These are phyloP conservation scores for Ceratobasidium papillatum DNA, from an alignment of 1,284 basidiomycete species.

Conservation along the genomic window DNA sequence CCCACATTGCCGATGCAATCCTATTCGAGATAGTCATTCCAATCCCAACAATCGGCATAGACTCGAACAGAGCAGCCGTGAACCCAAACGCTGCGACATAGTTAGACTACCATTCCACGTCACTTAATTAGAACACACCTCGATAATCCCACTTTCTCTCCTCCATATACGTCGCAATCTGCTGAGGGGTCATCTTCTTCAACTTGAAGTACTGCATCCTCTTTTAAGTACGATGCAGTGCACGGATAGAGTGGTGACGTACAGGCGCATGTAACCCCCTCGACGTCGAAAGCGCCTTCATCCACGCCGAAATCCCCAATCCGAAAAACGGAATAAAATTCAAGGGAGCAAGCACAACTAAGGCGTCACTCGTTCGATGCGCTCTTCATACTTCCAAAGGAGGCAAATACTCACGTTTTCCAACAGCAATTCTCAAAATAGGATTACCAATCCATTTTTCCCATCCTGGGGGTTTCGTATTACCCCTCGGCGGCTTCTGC, in stretches of 20 bases:
- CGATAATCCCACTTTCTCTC: constrained; percentile 89
- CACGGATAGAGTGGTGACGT: constrained; percentile 45
- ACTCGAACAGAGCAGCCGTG: constrained; percentile 77
- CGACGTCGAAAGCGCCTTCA: constrained; percentile 75
- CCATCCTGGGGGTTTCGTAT: constrained; percentile 51
- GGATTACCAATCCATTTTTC: constrained; percentile 59
- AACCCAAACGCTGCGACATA: constrained; percentile 76
- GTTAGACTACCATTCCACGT: neutral
- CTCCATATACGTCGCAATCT: constrained; percentile 79
- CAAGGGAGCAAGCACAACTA: constrained; percentile 76
- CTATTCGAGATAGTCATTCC: constrained; percentile 85
- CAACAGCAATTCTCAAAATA: constrained; percentile 62
- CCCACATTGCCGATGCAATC: constrained; percentile 92
- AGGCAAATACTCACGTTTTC: constrained; percentile 55
- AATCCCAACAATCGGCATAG: constrained; percentile 78
- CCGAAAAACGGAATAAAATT: constrained; percentile 75
- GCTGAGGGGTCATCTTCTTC: constrained; percentile 77
- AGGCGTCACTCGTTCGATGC: neutral
- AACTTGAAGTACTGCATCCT: constrained; percentile 73
- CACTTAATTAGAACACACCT: constrained; percentile 56
- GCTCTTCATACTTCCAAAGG: neutral
- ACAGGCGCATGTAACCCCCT: constrained; percentile 75
- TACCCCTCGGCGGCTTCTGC: constrained; percentile 68
- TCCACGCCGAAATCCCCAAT: constrained; percentile 67
- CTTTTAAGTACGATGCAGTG: neutral